Conservation (phyloP, 805 yeast genomes). For the Starmerella floricola region DNA sequence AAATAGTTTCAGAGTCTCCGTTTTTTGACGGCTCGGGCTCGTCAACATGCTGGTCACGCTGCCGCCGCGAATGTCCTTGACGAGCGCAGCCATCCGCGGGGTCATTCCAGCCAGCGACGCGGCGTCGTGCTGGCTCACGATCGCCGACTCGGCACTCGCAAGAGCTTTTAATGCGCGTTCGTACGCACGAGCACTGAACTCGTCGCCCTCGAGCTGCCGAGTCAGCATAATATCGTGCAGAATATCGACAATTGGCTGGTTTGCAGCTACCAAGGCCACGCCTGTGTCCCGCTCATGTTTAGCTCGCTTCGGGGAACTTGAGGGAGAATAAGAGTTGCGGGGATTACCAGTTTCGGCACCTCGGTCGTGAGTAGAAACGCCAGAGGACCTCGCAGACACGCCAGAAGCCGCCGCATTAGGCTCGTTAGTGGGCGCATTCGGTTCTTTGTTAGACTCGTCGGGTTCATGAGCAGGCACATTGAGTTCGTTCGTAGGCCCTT, state of each 20-base stretch:
- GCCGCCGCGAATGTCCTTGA: conserved; percentile 35
- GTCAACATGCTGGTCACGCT: conserved; percentile 13
- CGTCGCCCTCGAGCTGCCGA: conserved; percentile 30
- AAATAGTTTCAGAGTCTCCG: conserved; percentile 28
- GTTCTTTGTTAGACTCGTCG: no score
- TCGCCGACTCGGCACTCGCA: no score
- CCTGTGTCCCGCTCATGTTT: not conserved
- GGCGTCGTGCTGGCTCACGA: conserved; percentile 34
- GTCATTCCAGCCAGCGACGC: conserved; percentile 34
- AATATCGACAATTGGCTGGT: conserved; percentile 27
- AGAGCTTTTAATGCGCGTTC: conserved; percentile 34
- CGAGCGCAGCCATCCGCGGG: conserved; percentile 32
- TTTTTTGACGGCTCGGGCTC: not conserved
- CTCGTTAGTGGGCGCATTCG: no score
- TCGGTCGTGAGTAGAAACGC: no score
- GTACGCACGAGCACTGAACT: conserved; percentile 34
- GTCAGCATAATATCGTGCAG: conserved; percentile 28
- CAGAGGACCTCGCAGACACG: not conserved
- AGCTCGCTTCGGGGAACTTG: no score
- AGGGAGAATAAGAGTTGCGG: no score
- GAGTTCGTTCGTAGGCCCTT: no score
- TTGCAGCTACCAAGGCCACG: conserved; percentile 10
- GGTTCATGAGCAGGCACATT: not conserved
- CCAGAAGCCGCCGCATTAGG: not conserved
- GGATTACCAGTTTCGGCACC: no score